Conservation (phyloP, 768 basidiomycete species). For the Thelephora ganbajun region DNA sequence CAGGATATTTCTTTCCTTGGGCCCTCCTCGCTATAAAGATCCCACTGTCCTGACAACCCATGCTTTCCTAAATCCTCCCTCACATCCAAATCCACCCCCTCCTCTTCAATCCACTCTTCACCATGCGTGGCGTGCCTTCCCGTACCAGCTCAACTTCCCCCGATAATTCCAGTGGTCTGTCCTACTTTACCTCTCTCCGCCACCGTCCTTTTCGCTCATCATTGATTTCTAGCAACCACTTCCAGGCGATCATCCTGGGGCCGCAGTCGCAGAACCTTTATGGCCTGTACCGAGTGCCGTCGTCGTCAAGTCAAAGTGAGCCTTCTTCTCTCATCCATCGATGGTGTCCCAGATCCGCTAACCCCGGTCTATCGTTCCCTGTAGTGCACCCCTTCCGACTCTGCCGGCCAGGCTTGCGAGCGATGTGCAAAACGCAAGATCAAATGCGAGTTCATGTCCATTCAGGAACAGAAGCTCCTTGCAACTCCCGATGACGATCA, state of each 20-base stretch:
- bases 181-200: background rate
- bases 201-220: background rate
- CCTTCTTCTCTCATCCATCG: constrained; percentile 1
- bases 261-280: constrained; percentile 26
- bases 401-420: constrained; percentile 19
- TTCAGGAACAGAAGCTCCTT: constrained; percentile 19
- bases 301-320: constrained; percentile 40
- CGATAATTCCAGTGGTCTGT: constrained; percentile 1
- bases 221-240: constrained; percentile 5
- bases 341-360: background rate
- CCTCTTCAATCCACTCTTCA: too few species aligned
- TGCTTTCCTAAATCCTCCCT: too few species aligned
- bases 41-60: too few species aligned
- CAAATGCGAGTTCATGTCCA: constrained; percentile 28
- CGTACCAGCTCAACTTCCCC: constrained; percentile 1
- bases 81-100: too few species aligned
- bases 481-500: background rate
- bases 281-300: constrained; percentile 44
- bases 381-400: constrained; percentile 13
- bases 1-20: too few species aligned
- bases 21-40: too few species aligned
- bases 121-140: background rate
- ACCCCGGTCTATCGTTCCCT: background rate
- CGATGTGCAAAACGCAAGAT: constrained; percentile 25
- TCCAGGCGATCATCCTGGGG: constrained; percentile 2